A percentile compares a stretch with the other conserved stretches of the same genome.
phyloP scores from a whole-genome alignment of 1,284 basidiomycete species.

The Fomitopsis palustris region DNA sequence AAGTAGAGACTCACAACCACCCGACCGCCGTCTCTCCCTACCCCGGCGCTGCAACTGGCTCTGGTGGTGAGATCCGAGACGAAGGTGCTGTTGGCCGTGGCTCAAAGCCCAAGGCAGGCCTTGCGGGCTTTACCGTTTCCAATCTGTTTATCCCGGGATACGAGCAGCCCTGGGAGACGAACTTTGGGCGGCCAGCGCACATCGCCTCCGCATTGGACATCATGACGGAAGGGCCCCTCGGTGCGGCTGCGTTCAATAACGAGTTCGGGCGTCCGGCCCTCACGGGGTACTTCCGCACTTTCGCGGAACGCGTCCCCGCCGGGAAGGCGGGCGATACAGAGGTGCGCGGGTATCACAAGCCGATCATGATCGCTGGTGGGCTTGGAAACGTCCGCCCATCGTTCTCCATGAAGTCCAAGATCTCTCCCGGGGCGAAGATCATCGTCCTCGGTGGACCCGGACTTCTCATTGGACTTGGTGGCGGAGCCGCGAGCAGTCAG shows the following conservation, averaged over 20 bases:
- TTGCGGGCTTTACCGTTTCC: slow-evolving; percentile 93
- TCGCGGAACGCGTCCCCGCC: slow-evolving; percentile 67
- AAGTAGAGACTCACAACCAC: slow-evolving; percentile 99
- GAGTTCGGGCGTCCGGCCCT: slow-evolving; percentile 94
- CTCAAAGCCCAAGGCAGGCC: slow-evolving; percentile 94
- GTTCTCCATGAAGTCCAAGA: slow-evolving; percentile 76
- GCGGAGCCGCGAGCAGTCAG: slow-evolving; percentile 94
- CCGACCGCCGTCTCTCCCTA: slow-evolving; percentile 98
- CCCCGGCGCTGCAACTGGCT: slow-evolving; percentile 96
- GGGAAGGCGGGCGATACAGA: slow-evolving; percentile 45
- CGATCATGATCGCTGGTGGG: slow-evolving; percentile 99
- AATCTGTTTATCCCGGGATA: slow-evolving; percentile 90
- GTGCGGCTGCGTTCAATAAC: slow-evolving; percentile 96
- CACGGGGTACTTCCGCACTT: slow-evolving; percentile 87
- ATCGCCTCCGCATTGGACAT: slow-evolving; percentile 94
- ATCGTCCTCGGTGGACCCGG: slow-evolving; percentile 97
- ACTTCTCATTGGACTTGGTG: slow-evolving; percentile 94
- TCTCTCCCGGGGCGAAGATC: slow-evolving; percentile 79
- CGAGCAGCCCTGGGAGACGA: slow-evolving; percentile 88
- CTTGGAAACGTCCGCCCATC: slow-evolving; percentile 88
- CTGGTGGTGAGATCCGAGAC: slow-evolving; percentile 97
- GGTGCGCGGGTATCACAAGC: slow-evolving; percentile 97
- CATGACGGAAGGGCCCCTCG: slow-evolving; percentile 96
- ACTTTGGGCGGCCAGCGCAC: slow-evolving; percentile 88
- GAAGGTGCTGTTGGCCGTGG: slow-evolving; percentile 96